Evolutionary conservation across 129 eudicot species (phyloP).

Genomic region (Lactuca sativa): DNA sequence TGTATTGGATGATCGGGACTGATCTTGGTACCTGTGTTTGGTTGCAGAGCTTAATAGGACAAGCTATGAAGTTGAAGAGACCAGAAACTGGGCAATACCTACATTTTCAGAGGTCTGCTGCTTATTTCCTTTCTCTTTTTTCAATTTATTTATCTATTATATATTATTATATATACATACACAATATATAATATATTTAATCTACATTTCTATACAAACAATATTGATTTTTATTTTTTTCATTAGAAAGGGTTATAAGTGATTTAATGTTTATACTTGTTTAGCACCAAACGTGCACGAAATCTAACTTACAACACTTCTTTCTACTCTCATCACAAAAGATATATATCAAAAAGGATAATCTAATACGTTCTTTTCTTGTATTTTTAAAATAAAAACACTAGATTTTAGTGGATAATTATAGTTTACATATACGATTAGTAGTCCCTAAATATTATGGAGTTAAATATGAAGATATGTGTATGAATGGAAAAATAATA

Average conservation of each 20-base stretch:
- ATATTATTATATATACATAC: too few species aligned
- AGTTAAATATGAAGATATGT: too few species aligned
- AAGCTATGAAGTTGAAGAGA: constrained; percentile 66
- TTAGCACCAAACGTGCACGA: background rate
- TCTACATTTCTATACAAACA: too few species aligned
- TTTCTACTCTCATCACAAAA: background rate
- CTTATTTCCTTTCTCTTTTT: constrained; percentile 26
- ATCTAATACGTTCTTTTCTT: background rate
- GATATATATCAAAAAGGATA: background rate
- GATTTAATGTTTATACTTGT: background rate
- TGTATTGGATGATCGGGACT: constrained; percentile 32
- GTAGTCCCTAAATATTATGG: too few species aligned
- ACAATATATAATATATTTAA: too few species aligned
- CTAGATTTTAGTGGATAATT: background rate
- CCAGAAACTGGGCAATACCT: constrained; percentile 73
- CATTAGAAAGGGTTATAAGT: background rate
- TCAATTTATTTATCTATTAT: constrained; percentile 3
- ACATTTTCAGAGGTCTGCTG: constrained; percentile 65
- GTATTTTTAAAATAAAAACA: too few species aligned
- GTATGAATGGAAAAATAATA: too few species aligned
- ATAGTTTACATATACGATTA: background rate
- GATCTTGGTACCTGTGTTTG: constrained; percentile 23
- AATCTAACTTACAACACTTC: background rate
- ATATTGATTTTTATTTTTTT: background rate
- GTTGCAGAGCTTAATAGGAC: constrained; percentile 62